Percentiles rank a stretch among this genome's conserved stretches.
These are phyloP conservation scores for Trichocladium uniseriatum DNA, from an alignment of 495 filamentous ascomycete species.

Conservation along the genomic window DNA sequence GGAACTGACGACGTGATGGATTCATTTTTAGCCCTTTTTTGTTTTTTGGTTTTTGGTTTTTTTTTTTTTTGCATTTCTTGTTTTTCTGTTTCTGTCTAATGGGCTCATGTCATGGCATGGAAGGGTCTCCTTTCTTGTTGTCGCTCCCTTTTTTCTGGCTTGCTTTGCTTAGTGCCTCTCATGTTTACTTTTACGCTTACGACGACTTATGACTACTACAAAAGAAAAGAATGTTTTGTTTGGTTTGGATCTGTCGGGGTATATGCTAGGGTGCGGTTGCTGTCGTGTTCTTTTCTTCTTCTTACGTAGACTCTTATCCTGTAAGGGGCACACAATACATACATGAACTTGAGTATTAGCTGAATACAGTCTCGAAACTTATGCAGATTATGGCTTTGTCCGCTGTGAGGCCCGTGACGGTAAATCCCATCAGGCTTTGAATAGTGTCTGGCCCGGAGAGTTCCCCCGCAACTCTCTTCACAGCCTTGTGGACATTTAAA, in stretches of 20 bases:
- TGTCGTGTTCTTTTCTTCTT: not conserved
- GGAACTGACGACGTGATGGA: not conserved
- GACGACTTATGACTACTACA: conserved; percentile 4
- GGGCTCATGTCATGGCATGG: conserved; percentile 8
- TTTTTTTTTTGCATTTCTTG: conserved; percentile 1
- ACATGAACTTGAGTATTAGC: no score
- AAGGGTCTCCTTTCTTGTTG: not conserved
- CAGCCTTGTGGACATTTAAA: no score
- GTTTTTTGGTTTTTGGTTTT: conserved; percentile 8
- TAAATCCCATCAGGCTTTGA: no score
- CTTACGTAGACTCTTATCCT: not conserved
- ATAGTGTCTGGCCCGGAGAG: no score
- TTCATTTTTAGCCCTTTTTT: conserved; percentile 4
- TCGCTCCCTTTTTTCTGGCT: not conserved
- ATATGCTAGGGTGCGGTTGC: not conserved
- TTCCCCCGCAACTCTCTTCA: no score
- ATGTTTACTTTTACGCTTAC: not conserved
- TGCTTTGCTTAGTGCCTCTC: not conserved
- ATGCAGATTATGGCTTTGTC: no score
- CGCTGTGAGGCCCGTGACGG: no score
- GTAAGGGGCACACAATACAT: conserved; percentile 1
- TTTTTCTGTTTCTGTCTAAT: not conserved
- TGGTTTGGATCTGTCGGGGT: not conserved
- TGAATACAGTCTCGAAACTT: no score
- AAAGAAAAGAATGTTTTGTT: not conserved